Base-by-base conservation (phyloP, 257 asterid genomes). In the Salvia hispanica region DNA sequence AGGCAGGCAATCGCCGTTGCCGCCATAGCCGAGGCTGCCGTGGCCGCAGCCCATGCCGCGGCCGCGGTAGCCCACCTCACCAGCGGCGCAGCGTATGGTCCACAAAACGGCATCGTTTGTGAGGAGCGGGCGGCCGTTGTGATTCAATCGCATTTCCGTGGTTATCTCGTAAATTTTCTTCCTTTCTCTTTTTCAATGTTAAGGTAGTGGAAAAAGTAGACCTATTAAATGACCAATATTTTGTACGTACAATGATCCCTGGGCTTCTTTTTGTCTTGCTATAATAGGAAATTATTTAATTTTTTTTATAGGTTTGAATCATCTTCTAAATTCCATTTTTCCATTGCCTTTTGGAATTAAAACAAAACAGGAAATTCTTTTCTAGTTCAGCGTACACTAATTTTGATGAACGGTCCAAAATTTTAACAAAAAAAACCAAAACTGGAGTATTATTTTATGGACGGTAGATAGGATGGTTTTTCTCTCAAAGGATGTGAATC, bases 1-100 rank as follows among this genome's bases (percentile, higher is more conserved):
- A 72, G 66, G 54, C 90, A 80, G 68, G 88, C 90, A 39, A 67
- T 81, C 16, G 88, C 85, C 0, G 84, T 85, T 21, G 91, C 95
- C 31, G 83, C 77, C 0, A 91, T 78, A 2, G 89, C 85, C 2
- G 89, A 83, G 77, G 96, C 94, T 4, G 89, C 95, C 11, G 86
- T 85, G 0, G 91, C 90, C 44, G n/a, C n/a, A n/a, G n/a, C n/a
- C n/a, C n/a, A n/a, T n/a, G n/a, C n/a, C n/a, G n/a, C n/a, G n/a
- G n/a, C n/a, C n/a, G 92, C 81, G 15, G 95, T 82, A 0, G 95
- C 85, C 50, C 71, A 78, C 59, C 81, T 88, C 0, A 76, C 80
- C 0, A 70, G 77, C 67, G 64, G 63, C 34, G 77, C 52, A 25
- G 74, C 57, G 44, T 12, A 25, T 3, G 65, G 45, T 40, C 3